Conservation (phyloP, 768 basidiomycete species). For the Pulveroboletus sp. region DNA sequence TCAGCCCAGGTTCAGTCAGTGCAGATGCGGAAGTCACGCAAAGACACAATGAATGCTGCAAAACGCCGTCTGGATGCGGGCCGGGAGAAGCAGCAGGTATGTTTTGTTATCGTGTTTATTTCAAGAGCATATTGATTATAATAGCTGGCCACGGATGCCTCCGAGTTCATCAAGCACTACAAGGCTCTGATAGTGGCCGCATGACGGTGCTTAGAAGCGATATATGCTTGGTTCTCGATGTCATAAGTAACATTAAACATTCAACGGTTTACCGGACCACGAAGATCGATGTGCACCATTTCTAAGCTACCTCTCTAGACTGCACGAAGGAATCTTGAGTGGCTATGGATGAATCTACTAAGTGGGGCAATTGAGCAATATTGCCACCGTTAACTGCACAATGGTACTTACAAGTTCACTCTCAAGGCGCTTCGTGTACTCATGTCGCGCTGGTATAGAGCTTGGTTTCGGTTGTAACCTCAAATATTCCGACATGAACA, state of each 20-base stretch:
- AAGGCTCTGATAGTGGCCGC: slow-evolving; percentile 34
- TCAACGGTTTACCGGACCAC: neutral
- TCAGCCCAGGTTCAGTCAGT: slow-evolving; percentile 32
- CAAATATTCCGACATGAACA: slow-evolving; percentile 91
- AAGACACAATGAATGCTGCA: slow-evolving; percentile 31
- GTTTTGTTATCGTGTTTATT: neutral
- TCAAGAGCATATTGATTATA: neutral
- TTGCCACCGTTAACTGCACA: neutral
- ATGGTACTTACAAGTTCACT: slow-evolving; percentile 46
- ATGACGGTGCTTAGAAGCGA: slow-evolving; percentile 11
- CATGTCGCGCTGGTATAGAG: slow-evolving; percentile 22
- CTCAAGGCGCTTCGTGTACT: slow-evolving; percentile 35
- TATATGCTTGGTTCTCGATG: slow-evolving; percentile 3
- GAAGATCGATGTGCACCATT: neutral
- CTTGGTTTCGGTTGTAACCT: slow-evolving; percentile 54
- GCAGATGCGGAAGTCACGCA: slow-evolving; percentile 34
- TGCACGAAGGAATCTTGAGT: neutral
- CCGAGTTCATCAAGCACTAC: slow-evolving; percentile 40
- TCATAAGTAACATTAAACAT: neutral
- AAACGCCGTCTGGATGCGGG: slow-evolving; percentile 35
- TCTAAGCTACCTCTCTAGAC: neutral
- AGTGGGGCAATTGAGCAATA: slow-evolving; percentile 6
- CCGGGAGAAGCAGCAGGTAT: slow-evolving; percentile 38
- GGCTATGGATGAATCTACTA: slow-evolving; percentile 18
- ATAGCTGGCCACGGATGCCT: slow-evolving; percentile 38